Percentiles rank a stretch among this genome's conserved stretches.
phyloP scores from a whole-genome alignment of 768 basidiomycete species.

The Chiua virens region DNA sequence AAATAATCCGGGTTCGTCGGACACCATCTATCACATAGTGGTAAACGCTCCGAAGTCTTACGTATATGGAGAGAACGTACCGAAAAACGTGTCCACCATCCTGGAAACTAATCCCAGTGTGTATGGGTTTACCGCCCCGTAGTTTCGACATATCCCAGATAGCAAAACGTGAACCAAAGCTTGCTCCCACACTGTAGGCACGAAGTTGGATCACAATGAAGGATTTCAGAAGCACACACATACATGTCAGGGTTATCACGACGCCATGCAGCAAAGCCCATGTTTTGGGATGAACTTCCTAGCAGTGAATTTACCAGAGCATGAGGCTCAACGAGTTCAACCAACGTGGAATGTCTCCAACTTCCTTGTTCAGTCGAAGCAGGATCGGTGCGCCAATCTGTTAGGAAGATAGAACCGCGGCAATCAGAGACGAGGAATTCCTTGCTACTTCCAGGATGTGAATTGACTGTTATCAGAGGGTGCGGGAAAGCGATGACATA shows the following conservation, averaged over 20 bases:
- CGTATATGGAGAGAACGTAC: conserved; percentile 33
- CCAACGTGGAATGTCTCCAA: conserved; percentile 61
- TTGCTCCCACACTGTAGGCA: conserved; percentile 63
- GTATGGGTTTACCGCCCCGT: conserved; percentile 69
- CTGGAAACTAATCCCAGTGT: conserved; percentile 60
- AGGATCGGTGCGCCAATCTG: conserved; percentile 83
- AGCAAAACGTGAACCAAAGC: conserved; percentile 68
- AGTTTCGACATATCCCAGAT: conserved; percentile 76
- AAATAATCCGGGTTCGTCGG: conserved; percentile 75
- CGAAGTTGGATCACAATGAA: neutral
- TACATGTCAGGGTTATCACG: conserved; percentile 71
- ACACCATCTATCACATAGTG: conserved; percentile 62
- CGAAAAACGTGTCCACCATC: conserved; percentile 71
- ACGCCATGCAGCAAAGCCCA: conserved; percentile 70
- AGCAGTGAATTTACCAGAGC: conserved; percentile 54
- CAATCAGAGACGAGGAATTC: conserved; percentile 79
- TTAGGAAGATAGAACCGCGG: conserved; percentile 69
- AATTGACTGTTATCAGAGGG: conserved; percentile 64
- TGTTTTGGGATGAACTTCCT: conserved; percentile 46
- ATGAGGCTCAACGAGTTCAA: conserved; percentile 73
- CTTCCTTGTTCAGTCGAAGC: conserved; percentile 47
- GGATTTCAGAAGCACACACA: conserved; percentile 23
- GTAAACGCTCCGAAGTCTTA: neutral
- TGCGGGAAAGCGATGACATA: conserved; percentile 74
- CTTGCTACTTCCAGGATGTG: conserved; percentile 73